Evolutionary conservation across 805 yeast genomes (phyloP), one percentile per base, ranked within the genome.

Genomic region (Diddensiella transvaalensis): DNA sequence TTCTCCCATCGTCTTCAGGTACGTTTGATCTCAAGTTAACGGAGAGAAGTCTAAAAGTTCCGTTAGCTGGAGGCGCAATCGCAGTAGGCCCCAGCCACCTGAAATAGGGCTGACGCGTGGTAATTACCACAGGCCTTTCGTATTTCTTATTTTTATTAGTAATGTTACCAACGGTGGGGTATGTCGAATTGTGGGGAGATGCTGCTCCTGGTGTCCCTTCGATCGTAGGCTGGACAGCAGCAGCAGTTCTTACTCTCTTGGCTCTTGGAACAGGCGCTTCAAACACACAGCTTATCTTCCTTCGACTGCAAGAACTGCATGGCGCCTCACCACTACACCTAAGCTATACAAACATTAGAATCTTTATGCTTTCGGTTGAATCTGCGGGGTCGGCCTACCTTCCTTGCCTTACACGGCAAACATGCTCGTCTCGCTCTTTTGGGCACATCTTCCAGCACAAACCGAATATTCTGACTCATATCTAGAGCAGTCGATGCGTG

Each of bases 31-130:
- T 40, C 22, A 60, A 40, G 42, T 58, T 59, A 13, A 60, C 61
- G 6, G 62, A 56, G n/a, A 60, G 45, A n/a, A 60, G 56, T 13
- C 64, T 26, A 44, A 57, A 59, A 13, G 53, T 49, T 21, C 64
- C 64, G 37, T 48, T 42, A 15, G 47, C 47, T 2, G 64, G 64
- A 3, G 64, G 64, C 3, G 63, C 63, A 19, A 60, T 60, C 4
- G 64, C 59, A 1, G 64, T 60, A 1, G 64, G 61, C 3, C 64
- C 64, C 3, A 60, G 59, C 64, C 61, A 60, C 19, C 64, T 41
- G 40, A 60, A 60, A 42, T 58, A 60, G 8, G 64, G 64, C 46
- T 60, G 64, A 3, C 60, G 43, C 3, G 58, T 53, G 4, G 54
- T 45, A 11, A 38, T n/a, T 18, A 22, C 36, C 21, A n/a, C 17